Base-by-base conservation (phyloP, 495 filamentous ascomycete species). In the Aspergillus homomorphus region DNA sequence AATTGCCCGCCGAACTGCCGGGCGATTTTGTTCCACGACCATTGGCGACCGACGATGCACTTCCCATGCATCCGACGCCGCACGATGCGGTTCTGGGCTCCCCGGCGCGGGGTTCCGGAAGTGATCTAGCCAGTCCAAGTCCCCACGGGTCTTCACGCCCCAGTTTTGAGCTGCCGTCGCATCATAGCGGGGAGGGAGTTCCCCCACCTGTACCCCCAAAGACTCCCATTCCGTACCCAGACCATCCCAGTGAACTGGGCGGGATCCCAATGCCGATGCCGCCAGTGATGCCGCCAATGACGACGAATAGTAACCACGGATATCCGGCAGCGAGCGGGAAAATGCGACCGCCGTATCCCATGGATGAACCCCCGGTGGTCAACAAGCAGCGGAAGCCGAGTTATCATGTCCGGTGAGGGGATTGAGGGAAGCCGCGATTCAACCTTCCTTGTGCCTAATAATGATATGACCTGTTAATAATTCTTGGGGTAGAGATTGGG, bases 361-460 rank as follows among this genome's bases (percentile, higher is more conserved):
- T 85, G 55, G 90, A 95, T 57, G 89, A 88, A n/a, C 87, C 87
- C 14, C 90, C 92, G 0, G 72, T 78, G 14, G 90, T 95, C 5
- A 93, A 96, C 62, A 84, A 88, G 78, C 86, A 88, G 55, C 85
- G 87, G 66, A 97, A 97, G 71, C 92, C 92, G 9, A 87, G 90
- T 59, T 92, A 87, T 64, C 80, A 80, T 59, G 74, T 80, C 52
- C 75, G 82, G 60, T 85, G 73, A 80, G 50, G 33, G n/a, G n/a
- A n/a, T n/a, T n/a, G n/a, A n/a, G n/a, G n/a, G n/a, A n/a, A n/a
- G n/a, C n/a, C n/a, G n/a, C n/a, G n/a, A n/a, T n/a, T n/a, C n/a
- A n/a, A n/a, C n/a, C n/a, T n/a, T n/a, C n/a, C n/a, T n/a, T n/a
- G n/a, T n/a, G n/a, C n/a, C n/a, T 50, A 5, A 26, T 50, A 14